Conservation (phyloP, 345 rosid species). For the Iberis pinnata region DNA sequence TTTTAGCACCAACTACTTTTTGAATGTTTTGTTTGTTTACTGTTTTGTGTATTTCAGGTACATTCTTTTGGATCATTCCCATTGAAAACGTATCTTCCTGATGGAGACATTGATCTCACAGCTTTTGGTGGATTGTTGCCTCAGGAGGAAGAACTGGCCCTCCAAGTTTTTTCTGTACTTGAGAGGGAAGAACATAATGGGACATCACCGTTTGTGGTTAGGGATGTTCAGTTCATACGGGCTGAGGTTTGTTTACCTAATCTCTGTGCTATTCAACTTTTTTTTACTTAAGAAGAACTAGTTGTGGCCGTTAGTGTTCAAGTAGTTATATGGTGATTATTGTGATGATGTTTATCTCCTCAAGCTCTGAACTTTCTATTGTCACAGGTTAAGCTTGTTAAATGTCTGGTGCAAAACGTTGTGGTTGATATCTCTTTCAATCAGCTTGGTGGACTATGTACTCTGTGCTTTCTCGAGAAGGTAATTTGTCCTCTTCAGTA, state of each 20-base stretch:
- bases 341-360: background rate
- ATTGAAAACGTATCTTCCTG: constrained; percentile 91
- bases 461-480: constrained; percentile 93
- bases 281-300: too few species aligned
- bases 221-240: constrained; percentile 63
- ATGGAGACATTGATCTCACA: constrained; percentile 91
- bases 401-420: constrained; percentile 73
- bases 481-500: constrained; percentile 33
- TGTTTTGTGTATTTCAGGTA: constrained; percentile 43
- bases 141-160: constrained; percentile 57
- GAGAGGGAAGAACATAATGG: constrained; percentile 59
- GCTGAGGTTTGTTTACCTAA: constrained; percentile 56
- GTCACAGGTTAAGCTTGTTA: constrained; percentile 84
- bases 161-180: constrained; percentile 50
- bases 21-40: background rate
- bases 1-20: too few species aligned
- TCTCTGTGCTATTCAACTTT: too few species aligned
- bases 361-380: constrained; percentile 2
- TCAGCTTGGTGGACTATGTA: constrained; percentile 75
- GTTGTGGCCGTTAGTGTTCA: background rate
- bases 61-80: constrained; percentile 91
- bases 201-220: constrained; percentile 52
- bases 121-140: constrained; percentile 56
- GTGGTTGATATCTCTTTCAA: constrained; percentile 91
- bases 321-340: background rate